Conservation (phyloP, 108 stramenopile species). For the Cyclotella distinguenda region DNA sequence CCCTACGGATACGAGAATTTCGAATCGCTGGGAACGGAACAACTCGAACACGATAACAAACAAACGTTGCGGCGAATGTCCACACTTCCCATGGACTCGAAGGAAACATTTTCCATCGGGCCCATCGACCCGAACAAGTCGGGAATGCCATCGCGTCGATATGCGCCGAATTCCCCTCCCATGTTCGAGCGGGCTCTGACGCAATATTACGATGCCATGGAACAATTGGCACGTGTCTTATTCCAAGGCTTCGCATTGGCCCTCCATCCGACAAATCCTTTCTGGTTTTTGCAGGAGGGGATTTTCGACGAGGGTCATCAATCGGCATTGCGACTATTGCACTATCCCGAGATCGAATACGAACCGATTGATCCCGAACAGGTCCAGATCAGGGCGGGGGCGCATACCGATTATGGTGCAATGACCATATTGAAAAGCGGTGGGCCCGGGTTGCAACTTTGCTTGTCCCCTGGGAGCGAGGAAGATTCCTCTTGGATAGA, state of each 20-base stretch:
- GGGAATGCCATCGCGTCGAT: slow-evolving; percentile 72
- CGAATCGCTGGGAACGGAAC: slow-evolving; percentile 55
- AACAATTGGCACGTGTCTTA: slow-evolving; percentile 54
- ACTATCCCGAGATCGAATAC: slow-evolving; percentile 62
- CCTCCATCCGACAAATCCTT: slow-evolving; percentile 45
- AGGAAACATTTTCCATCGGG: slow-evolving; percentile 86
- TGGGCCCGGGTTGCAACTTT: slow-evolving; percentile 70
- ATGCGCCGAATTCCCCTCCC: slow-evolving; percentile 41
- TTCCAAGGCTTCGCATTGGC: slow-evolving; percentile 72
- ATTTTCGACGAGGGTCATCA: slow-evolving; percentile 73
- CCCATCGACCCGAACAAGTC: slow-evolving; percentile 52
- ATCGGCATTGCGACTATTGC: slow-evolving; percentile 74
- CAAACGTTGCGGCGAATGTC: neutral
- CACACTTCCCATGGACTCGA: slow-evolving; percentile 50
- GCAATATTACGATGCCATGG: slow-evolving; percentile 72
- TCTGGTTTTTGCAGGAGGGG: slow-evolving; percentile 22
- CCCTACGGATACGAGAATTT: slow-evolving; percentile 78
- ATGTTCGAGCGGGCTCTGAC: slow-evolving; percentile 41
- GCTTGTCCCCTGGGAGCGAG: slow-evolving; percentile 23
- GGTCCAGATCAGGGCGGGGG: slow-evolving; percentile 59
- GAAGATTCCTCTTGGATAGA: slow-evolving; percentile 53
- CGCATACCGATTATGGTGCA: slow-evolving; percentile 88
- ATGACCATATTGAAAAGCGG: slow-evolving; percentile 75
- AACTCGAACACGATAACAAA: slow-evolving; percentile 2
- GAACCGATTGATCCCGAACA: neutral